A percentile compares a stretch with the other conserved stretches of the same genome.
These are phyloP conservation scores for Vicia faba DNA, from an alignment of 306 rosid genomes.

Conservation along the genomic window DNA sequence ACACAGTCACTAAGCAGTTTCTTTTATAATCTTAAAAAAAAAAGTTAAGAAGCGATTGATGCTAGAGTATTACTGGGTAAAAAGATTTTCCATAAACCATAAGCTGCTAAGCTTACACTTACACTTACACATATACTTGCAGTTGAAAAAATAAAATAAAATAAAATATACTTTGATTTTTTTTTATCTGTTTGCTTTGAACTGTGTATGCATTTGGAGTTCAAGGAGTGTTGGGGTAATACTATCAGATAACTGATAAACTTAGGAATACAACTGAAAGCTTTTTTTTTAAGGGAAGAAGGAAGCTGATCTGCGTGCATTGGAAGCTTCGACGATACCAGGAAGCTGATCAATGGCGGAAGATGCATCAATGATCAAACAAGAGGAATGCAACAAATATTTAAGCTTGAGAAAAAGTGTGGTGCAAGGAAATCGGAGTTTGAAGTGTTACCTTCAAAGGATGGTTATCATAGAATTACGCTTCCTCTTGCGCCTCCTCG, in stretches of 20 bases:
- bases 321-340: not conserved
- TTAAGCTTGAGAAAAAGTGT: not conserved
- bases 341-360: conserved; percentile 4
- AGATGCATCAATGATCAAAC: conserved; percentile 1
- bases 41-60: not conserved
- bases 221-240: not conserved
- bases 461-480: conserved; percentile 62
- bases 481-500: conserved; percentile 90
- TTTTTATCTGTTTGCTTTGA: not conserved
- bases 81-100: not conserved
- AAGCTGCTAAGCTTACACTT: not conserved
- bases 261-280: not conserved
- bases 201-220: not conserved
- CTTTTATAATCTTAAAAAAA: too few species aligned
- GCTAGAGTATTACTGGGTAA: not conserved
- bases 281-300: not conserved
- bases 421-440: conserved; percentile 22
- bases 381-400: not conserved
- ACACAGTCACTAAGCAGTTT: too few species aligned
- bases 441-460: conserved; percentile 58
- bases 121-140: not conserved
- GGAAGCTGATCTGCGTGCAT: not conserved
- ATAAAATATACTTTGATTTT: not conserved
- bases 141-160: not conserved
- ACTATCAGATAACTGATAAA: conserved; percentile 4